phyloP scores from a whole-genome alignment of 2,329 filamentous ascomycete species.

The Fusarium burgessii region DNA sequence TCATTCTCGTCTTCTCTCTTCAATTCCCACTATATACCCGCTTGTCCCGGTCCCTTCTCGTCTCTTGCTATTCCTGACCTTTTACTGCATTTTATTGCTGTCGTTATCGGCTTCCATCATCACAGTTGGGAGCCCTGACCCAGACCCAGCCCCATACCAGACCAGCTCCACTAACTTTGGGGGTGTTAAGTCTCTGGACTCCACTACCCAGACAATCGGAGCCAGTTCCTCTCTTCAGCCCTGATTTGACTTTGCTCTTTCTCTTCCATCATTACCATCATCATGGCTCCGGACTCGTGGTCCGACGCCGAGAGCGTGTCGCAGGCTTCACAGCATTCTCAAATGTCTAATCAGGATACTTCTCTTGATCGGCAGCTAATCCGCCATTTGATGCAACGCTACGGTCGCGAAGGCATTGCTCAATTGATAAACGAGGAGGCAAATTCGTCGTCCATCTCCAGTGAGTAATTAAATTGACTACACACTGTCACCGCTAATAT shows the following conservation, averaged over 20 bases:
- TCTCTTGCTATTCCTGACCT: background rate
- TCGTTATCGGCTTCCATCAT: conserved; percentile 12
- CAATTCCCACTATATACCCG: conserved; percentile 4
- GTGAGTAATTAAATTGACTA: conserved; percentile 44
- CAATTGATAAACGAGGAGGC: conserved; percentile 52
- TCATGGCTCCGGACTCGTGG: conserved; percentile 50
- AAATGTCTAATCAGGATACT: conserved; percentile 44
- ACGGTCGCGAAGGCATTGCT: conserved; percentile 50
- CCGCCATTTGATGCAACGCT: conserved; percentile 51
- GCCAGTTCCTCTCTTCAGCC: conserved; percentile 25
- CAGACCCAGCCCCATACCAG: conserved; percentile 10
- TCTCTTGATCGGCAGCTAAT: conserved; percentile 52
- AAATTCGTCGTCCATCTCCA: conserved; percentile 40
- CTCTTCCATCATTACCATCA: conserved; percentile 28
- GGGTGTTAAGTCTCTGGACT: conserved; percentile 37
- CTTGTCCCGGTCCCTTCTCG: conserved; percentile 18
- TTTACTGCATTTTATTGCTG: conserved; percentile 9
- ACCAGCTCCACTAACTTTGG: conserved; percentile 37
- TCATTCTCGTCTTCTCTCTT: conserved; percentile 13
- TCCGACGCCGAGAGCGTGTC: conserved; percentile 49
- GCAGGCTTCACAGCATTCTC: conserved; percentile 47
- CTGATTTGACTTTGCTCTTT: conserved; percentile 4
- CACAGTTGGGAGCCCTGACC: conserved; percentile 10
- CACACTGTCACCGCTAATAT: conserved; percentile 14
- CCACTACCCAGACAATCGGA: conserved; percentile 34